Evolutionary conservation across 2,329 filamentous ascomycete species (phyloP).

Genomic region (Fusarium pseudograminearum): DNA sequence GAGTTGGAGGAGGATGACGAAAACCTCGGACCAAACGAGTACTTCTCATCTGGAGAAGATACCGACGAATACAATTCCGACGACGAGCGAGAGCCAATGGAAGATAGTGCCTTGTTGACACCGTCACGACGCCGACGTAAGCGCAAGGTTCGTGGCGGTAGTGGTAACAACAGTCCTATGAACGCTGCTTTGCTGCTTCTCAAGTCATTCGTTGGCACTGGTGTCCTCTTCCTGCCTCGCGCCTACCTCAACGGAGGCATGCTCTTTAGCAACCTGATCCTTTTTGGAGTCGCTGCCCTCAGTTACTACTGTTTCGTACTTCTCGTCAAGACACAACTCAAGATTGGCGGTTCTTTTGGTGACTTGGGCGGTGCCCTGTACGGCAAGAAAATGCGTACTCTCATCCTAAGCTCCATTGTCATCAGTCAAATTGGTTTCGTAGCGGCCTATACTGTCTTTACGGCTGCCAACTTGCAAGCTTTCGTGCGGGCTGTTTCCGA

Average conservation of each 20-base stretch:
- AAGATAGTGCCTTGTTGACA: constrained; percentile 86
- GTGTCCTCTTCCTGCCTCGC: constrained; percentile 90
- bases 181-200: constrained; percentile 87
- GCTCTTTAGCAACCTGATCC: constrained; percentile 92
- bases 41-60: constrained; percentile 84
- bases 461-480: constrained; percentile 92
- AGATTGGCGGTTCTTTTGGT: constrained; percentile 93
- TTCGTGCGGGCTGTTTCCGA: constrained; percentile 93
- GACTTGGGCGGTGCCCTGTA: constrained; percentile 95
- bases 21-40: constrained; percentile 85
- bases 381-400: constrained; percentile 86
- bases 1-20: constrained; percentile 97
- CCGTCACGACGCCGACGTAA: constrained; percentile 79
- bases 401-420: constrained; percentile 93
- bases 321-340: constrained; percentile 85
- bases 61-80: constrained; percentile 72
- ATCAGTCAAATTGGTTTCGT: constrained; percentile 96
- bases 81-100: constrained; percentile 82
- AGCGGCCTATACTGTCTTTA: constrained; percentile 96
- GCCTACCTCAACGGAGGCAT: constrained; percentile 97
- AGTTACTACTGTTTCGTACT: constrained; percentile 99
- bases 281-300: constrained; percentile 85
- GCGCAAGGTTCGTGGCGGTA: constrained; percentile 78
- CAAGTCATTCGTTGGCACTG: constrained; percentile 98
- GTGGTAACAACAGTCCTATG: constrained; percentile 80